These are phyloP conservation scores for Pichia cactophila DNA, from an alignment of 1,139 yeast species.

Conservation along the genomic window DNA sequence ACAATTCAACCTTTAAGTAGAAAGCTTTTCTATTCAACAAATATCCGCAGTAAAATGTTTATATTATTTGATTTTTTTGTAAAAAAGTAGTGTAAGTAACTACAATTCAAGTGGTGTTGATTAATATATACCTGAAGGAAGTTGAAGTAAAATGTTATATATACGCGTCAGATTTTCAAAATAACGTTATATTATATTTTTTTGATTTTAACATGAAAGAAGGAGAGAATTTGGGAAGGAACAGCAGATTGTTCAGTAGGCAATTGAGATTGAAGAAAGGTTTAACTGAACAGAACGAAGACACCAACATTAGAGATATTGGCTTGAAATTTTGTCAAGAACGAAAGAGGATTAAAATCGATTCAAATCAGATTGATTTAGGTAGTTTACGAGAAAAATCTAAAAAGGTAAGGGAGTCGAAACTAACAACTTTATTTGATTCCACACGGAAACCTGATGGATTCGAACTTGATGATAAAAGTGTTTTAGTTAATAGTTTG, in stretches of 20 bases:
- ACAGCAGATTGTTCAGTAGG: background rate
- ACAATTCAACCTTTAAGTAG: background rate
- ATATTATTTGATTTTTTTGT: too few relatives aligned
- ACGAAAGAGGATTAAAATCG: background rate
- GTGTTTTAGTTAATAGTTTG: background rate
- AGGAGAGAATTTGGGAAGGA: background rate
- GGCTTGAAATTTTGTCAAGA: background rate
- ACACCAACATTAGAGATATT: background rate
- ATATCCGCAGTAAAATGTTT: too few relatives aligned
- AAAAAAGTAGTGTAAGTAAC: too few relatives aligned
- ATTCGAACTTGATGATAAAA: background rate
- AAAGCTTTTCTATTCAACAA: background rate
- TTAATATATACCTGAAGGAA: too few relatives aligned
- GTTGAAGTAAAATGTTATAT: too few relatives aligned
- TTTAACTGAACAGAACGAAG: background rate
- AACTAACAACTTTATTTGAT: background rate
- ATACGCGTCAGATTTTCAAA: background rate
- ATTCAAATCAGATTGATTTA: background rate
- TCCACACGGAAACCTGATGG: background rate
- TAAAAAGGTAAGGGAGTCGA: background rate
- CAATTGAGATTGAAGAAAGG: background rate
- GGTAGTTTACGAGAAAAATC: slow-evolving; percentile 4
- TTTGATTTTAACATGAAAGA: background rate
- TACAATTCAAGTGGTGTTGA: too few relatives aligned
- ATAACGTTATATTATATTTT: too few relatives aligned